Percentiles rank a stretch among this genome's conserved stretches.
These are phyloP conservation scores for Aspergillus ruber DNA, from an alignment of 2,329 filamentous ascomycete genomes.

Conservation along the genomic window DNA sequence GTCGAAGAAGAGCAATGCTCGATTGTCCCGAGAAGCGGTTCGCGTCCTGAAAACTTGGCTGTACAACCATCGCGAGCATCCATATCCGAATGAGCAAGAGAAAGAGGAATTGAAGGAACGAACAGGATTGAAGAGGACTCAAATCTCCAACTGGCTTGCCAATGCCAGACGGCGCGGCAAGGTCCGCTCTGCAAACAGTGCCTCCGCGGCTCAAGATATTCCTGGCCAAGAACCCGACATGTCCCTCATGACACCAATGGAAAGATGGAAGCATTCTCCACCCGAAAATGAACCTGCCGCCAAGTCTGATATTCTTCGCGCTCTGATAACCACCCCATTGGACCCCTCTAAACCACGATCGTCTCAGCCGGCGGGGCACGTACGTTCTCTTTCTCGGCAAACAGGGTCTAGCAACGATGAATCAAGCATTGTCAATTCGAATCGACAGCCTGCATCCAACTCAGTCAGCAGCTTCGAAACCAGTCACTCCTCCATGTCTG, in stretches of 20 bases:
- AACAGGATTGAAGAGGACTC: slow-evolving; percentile 73
- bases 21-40: slow-evolving; percentile 74
- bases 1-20: slow-evolving; percentile 60
- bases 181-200: slow-evolving; percentile 58
- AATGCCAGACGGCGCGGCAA: slow-evolving; percentile 82
- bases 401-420: slow-evolving; percentile 45
- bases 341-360: slow-evolving; percentile 25
- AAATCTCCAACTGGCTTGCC: slow-evolving; percentile 88
- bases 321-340: slow-evolving; percentile 44
- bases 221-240: slow-evolving; percentile 51
- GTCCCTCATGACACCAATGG: slow-evolving; percentile 55
- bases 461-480: slow-evolving; percentile 50
- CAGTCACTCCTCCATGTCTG: slow-evolving; percentile 48
- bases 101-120: slow-evolving; percentile 71
- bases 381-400: slow-evolving; percentile 30
- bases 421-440: slow-evolving; percentile 48
- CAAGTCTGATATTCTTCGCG: slow-evolving; percentile 57
- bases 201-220: slow-evolving; percentile 68
- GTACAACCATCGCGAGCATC: slow-evolving; percentile 69
- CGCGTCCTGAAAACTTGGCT: slow-evolving; percentile 81
- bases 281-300: slow-evolving; percentile 64
- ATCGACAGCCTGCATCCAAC: slow-evolving; percentile 42
- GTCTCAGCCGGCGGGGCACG: slow-evolving; percentile 22
- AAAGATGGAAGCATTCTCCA: slow-evolving; percentile 63
- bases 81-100: slow-evolving; percentile 82